phyloP scores from a whole-genome alignment of 805 yeast species.

The Candida vaughaniae region DNA sequence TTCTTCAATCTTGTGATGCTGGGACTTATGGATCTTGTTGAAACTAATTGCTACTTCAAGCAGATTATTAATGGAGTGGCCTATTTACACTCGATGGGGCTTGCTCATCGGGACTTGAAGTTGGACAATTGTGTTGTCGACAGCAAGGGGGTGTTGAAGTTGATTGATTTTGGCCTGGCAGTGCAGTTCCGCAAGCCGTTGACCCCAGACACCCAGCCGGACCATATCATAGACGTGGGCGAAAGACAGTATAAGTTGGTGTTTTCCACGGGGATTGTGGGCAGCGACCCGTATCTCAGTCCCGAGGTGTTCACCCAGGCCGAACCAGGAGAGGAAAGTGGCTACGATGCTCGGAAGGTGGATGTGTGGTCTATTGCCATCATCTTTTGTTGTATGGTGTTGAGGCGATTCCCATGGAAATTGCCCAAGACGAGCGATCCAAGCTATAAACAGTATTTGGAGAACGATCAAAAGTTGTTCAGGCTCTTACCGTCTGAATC shows the following conservation, averaged over 20 bases:
- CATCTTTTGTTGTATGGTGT: constrained; percentile 85
- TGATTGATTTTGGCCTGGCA: constrained; percentile 94
- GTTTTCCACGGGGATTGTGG: constrained; percentile 81
- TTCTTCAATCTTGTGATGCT: constrained; percentile 92
- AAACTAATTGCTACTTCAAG: constrained; percentile 76
- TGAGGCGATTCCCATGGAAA: constrained; percentile 93
- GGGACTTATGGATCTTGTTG: constrained; percentile 69
- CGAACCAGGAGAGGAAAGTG: constrained; percentile 16
- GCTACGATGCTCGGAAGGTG: constrained; percentile 82
- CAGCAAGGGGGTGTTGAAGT: constrained; percentile 69
- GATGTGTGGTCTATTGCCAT: constrained; percentile 96
- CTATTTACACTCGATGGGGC: constrained; percentile 76
- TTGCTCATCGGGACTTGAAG: constrained; percentile 91
- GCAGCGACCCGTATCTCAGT: constrained; percentile 93
- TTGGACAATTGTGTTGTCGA: constrained; percentile 91
- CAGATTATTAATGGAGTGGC: constrained; percentile 76
- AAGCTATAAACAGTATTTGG: constrained; percentile 65
- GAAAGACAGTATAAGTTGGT: constrained; percentile 52
- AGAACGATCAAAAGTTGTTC: constrained; percentile 50
- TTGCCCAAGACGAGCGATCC: constrained; percentile 78
- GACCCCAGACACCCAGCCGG: constrained; percentile 3
- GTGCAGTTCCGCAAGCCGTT: constrained; percentile 69
- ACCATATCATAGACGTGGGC: constrained; percentile 12
- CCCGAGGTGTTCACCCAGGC: constrained; percentile 73
- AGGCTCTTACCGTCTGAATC: constrained; percentile 69